Evolutionary conservation across 2,329 filamentous ascomycete genomes (phyloP), one percentile per base, ranked within the genome.

Genomic region (Penicillium sp.): DNA sequence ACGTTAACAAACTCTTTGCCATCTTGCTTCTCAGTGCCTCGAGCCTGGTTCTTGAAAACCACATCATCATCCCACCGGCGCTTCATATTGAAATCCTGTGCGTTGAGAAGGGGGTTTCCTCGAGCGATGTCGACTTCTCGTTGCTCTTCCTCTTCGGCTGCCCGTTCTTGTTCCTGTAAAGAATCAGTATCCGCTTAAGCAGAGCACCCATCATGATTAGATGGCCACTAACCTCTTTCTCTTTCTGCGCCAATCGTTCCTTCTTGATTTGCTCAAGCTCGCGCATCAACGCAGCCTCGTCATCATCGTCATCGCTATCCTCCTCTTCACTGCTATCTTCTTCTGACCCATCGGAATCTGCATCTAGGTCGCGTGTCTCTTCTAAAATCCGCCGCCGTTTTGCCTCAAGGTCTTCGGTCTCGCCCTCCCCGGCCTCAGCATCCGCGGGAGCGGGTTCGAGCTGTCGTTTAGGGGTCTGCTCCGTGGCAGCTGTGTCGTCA

Each of bases 1-100:
- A 90, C 92, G 71, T 99, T 99, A 74, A 99, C 92, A 77, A 99
- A 99, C 75, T 96, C 92, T 79, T 93, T 95, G 79, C 89, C 92
- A 60, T 88, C 86, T 79, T 88, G 92, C 60, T 97, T 91, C 70
- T 97, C 93, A 0, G 92, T 96, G 8, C 93, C 94, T 56, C 94
- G 84, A 31, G 93, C 94, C 77, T 99, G 94, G 74, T 99, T 99
- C 80, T 96, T 97, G 79, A 99, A 99, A 2, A 99, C 92, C 12
- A 99, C 94, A 72, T 99, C 94, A 67, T 99, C 94, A 66, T 99
- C 94, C 94, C 94, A 99, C 65, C 92, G 78, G 12, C 71, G 67
- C 61, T 96, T 97, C 69, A 97, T 87, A 55, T 88, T 92, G 72
- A 95, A 97, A 65, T 96, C 92, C 72, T 90, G 89, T 49, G 82